phyloP scores from a whole-genome alignment of 345 rosid genomes.

The Zanthoxylum bungeanum region DNA sequence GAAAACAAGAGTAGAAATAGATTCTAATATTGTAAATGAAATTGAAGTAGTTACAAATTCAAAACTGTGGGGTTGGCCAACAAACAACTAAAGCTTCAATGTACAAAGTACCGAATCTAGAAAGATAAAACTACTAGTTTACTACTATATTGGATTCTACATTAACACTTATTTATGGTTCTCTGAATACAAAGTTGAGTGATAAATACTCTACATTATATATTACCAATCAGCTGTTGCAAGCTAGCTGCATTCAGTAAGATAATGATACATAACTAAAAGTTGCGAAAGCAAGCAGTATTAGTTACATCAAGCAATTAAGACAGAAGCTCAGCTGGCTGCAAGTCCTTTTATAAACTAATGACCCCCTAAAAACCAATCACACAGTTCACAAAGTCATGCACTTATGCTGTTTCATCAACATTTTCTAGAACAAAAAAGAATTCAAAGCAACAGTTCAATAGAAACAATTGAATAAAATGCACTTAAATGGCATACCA shows the following conservation, averaged over 20 bases:
- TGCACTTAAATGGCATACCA: neutral
- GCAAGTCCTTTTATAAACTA: neutral
- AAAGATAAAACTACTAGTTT: constrained; percentile 14
- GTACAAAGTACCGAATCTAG: constrained; percentile 18
- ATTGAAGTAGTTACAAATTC: constrained; percentile 11
- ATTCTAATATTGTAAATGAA: too few species aligned
- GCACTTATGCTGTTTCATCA: neutral
- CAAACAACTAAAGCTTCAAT: constrained; percentile 40
- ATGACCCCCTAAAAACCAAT: constrained; percentile 17
- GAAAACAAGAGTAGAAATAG: too few species aligned
- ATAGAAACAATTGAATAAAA: neutral
- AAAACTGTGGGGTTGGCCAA: constrained; percentile 42
- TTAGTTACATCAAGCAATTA: constrained; percentile 22
- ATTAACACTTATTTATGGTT: neutral
- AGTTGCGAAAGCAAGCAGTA: neutral
- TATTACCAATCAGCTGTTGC: constrained; percentile 9
- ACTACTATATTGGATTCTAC: constrained; percentile 15
- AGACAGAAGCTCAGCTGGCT: constrained; percentile 8
- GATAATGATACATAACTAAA: constrained; percentile 15
- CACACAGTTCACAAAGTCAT: neutral
- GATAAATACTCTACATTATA: neutral
- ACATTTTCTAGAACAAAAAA: too few species aligned
- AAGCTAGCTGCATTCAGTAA: constrained; percentile 2
- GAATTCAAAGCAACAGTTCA: too few species aligned
- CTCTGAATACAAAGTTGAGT: constrained; percentile 7